Evolutionary conservation across 441 rosid genomes (phyloP).

Genomic region (Populus hybrid): DNA sequence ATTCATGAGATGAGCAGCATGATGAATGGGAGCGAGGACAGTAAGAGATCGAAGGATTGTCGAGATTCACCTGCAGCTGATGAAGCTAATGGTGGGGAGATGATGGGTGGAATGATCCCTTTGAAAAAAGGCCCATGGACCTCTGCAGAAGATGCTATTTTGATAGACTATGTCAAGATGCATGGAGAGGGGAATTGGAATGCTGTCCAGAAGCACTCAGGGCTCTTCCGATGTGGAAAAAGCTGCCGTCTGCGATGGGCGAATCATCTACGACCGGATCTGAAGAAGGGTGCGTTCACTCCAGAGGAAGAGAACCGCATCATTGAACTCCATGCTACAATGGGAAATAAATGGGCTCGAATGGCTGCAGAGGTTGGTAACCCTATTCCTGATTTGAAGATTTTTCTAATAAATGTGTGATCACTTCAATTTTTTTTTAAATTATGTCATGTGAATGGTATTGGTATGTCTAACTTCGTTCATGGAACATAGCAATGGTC

Average conservation of each 20-base stretch:
- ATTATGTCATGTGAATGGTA: not conserved
- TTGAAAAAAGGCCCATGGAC: slow-evolving; percentile 99
- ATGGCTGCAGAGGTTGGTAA: slow-evolving; percentile 96
- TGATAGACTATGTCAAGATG: slow-evolving; percentile 85
- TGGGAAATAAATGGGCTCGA: slow-evolving; percentile 99
- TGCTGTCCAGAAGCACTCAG: slow-evolving; percentile 90
- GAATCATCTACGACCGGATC: slow-evolving; percentile 93
- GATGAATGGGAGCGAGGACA: slow-evolving; percentile 59
- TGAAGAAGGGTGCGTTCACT: slow-evolving; percentile 97
- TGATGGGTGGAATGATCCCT: slow-evolving; percentile 40
- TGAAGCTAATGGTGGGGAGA: slow-evolving; percentile 43
- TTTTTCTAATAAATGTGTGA: not conserved
- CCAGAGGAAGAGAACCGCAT: slow-evolving; percentile 85
- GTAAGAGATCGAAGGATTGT: slow-evolving; percentile 47
- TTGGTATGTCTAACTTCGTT: not conserved
- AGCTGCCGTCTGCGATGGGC: no score
- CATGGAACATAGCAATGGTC: not conserved
- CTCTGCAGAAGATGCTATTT: slow-evolving; percentile 81
- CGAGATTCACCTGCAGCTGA: slow-evolving; percentile 50
- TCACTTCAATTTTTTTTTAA: not conserved
- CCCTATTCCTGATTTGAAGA: not conserved
- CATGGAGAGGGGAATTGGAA: slow-evolving; percentile 99
- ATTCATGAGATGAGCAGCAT: slow-evolving; percentile 57
- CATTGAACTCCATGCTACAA: slow-evolving; percentile 82
- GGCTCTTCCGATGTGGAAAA: slow-evolving; percentile 87